A percentile compares a stretch with the other conserved stretches of the same genome.
Evolutionary conservation across 2,329 filamentous ascomycete species (phyloP).

Genomic region (Amylocarpus encephaloides): DNA sequence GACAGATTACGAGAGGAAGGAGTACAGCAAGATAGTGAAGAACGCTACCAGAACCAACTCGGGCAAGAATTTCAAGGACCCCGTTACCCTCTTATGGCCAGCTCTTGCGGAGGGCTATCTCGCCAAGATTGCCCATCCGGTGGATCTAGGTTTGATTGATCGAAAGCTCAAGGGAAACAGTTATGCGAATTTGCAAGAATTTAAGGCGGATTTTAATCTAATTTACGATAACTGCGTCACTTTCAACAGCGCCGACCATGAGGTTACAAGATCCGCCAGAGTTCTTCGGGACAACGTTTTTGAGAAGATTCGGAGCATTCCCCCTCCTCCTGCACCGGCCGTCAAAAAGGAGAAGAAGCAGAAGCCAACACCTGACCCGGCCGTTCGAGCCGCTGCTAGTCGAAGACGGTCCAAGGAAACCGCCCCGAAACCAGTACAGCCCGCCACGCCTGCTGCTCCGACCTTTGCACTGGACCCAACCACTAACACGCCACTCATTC

Average conservation of each 20-base stretch:
- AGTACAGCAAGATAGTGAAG: slow-evolving; percentile 59
- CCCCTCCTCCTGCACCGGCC: slow-evolving; percentile 48
- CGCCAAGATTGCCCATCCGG: slow-evolving; percentile 65
- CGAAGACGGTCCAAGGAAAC: slow-evolving; percentile 34
- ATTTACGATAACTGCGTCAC: slow-evolving; percentile 71
- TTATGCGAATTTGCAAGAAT: slow-evolving; percentile 65
- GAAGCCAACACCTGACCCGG: slow-evolving; percentile 37
- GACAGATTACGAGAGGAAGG: slow-evolving; percentile 53
- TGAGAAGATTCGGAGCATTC: slow-evolving; percentile 39
- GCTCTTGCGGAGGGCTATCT: slow-evolving; percentile 68
- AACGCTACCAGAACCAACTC: slow-evolving; percentile 82
- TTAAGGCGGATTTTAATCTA: slow-evolving; percentile 67
- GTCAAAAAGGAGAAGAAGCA: slow-evolving; percentile 52
- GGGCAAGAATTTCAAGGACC: slow-evolving; percentile 66
- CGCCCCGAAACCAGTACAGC: slow-evolving; percentile 27
- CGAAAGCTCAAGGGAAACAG: slow-evolving; percentile 60
- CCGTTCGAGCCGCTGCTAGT: slow-evolving; percentile 30
- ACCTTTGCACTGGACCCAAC: slow-evolving; percentile 73
- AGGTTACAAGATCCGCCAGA: slow-evolving; percentile 55
- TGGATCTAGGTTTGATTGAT: slow-evolving; percentile 82
- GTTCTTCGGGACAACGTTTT: slow-evolving; percentile 55
- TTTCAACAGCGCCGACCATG: slow-evolving; percentile 78
- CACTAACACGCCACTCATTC: slow-evolving; percentile 67
- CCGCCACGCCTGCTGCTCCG: slow-evolving; percentile 38
- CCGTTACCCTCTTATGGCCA: slow-evolving; percentile 72